Conservation (phyloP, 2,329 filamentous ascomycete species). For the Myriosclerotinia scirpicola region DNA sequence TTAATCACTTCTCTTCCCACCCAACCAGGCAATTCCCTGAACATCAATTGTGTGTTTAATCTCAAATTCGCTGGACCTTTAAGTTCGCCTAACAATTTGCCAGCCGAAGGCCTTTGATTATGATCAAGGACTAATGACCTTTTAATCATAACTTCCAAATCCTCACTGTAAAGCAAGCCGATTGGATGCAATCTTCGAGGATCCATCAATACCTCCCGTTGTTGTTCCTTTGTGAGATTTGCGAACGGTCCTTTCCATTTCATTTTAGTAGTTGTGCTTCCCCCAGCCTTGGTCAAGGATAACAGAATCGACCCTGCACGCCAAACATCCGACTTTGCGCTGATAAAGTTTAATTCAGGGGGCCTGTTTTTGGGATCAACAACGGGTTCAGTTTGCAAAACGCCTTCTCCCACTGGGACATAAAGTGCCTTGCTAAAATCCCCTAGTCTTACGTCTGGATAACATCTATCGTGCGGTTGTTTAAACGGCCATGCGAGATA, state of each 20-base stretch:
- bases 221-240: background rate
- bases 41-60: background rate
- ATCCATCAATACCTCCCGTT: background rate
- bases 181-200: background rate
- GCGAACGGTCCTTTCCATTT: background rate
- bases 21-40: constrained; percentile 8
- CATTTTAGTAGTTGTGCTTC: background rate
- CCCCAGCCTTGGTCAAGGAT: background rate
- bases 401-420: background rate
- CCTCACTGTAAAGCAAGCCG: background rate
- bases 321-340: constrained; percentile 14
- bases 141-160: background rate
- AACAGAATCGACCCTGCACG: constrained; percentile 6
- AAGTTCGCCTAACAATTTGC: background rate
- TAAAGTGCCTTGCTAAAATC: background rate
- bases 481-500: constrained; percentile 2
- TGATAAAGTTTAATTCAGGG: background rate
- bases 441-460: constrained; percentile 9
- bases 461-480: background rate
- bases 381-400: background rate
- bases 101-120: constrained; percentile 1
- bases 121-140: constrained; percentile 2
- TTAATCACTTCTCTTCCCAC: background rate
- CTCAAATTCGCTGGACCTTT: background rate
- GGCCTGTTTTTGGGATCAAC: background rate